phyloP scores from a whole-genome alignment of 2,329 filamentous ascomycete species.

The Fusarium heterosporum region DNA sequence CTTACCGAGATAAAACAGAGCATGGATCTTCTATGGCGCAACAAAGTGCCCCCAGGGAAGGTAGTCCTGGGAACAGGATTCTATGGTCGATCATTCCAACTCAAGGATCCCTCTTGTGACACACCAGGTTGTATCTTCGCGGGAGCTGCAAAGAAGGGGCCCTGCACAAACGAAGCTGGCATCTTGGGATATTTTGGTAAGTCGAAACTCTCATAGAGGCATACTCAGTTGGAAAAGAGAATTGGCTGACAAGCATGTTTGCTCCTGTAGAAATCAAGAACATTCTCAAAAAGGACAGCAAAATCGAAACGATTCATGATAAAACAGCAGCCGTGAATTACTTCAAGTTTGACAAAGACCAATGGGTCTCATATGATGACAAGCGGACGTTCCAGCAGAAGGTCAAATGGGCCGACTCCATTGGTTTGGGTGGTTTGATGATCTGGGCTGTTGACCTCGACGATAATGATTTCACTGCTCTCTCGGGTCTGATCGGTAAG shows the following conservation, averaged over 20 bases:
- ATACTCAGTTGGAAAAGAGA: too few relatives aligned
- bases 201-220: background rate
- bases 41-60: background rate
- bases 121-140: background rate
- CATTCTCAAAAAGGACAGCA: background rate
- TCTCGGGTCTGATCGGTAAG: background rate
- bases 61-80: background rate
- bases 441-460: conserved; percentile 18
- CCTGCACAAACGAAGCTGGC: background rate
- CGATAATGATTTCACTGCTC: background rate
- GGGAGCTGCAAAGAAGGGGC: background rate
- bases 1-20: conserved; percentile 56
- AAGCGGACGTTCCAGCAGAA: conserved; percentile 11
- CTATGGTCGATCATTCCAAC: background rate
- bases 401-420: conserved; percentile 4
- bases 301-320: background rate
- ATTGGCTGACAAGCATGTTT: too few relatives aligned
- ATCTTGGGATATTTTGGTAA: background rate
- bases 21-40: background rate
- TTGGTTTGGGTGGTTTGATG: conserved; percentile 5
- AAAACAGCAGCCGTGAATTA: conserved; percentile 9
- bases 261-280: background rate
- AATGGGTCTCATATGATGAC: conserved; percentile 8
- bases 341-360: background rate
- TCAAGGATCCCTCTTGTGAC: background rate